Evolutionary conservation across 768 basidiomycete genomes (phyloP), one percentile per base, ranked within the genome.

Genomic region (Calocera cornea): DNA sequence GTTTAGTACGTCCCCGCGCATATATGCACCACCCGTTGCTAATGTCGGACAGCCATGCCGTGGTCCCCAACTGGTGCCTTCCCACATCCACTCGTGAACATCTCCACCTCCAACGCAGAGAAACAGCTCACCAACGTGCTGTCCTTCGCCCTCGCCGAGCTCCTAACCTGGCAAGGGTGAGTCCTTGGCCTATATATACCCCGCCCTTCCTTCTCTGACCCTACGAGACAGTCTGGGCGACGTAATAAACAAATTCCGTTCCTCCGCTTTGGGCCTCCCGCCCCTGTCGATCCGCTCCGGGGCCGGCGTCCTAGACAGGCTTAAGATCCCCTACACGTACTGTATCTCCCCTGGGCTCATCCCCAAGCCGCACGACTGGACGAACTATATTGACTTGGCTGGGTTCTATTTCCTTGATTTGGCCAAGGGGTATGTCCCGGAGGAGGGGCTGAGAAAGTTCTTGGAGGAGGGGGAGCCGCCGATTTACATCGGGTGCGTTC

Each of bases 351-450:
- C 82, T 2, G 77, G 81, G 0, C 70, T 87, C 27, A 82, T 87
- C 0, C 83, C 84, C 0, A 85, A 84, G 70, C 86, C 86, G 0
- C 69, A 76, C 16, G 86, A 87, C 74, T 87, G 86, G 86, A 83
- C 80, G 69, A 82, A 81, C 66, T 76, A 85, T 71, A 85, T 86
- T 41, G 85, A 87, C 72, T 78, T 86, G n/a, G 80, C 83, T 8
- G 86, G 86, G 1, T 87, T 86, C 71, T 86, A 85, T 71, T 87
- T 86, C 73, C 77, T 86, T 2, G 83, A 85, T 69, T 74, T 83
- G 29, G 82, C 79, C 0, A 77, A 78, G 1, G 76, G 72, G n/a
- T 86, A 83, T 71, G 74, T 74, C 36, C 85, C 86, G 0, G 72
- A 78, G 2, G 70, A 74, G 2, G 83, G 83, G n/a, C 75, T 86